Evolutionary conservation across 352 stramenopile genomes (phyloP), one percentile per base, ranked within the genome.

Genomic region (Phytopythium cucurbitacearum): DNA sequence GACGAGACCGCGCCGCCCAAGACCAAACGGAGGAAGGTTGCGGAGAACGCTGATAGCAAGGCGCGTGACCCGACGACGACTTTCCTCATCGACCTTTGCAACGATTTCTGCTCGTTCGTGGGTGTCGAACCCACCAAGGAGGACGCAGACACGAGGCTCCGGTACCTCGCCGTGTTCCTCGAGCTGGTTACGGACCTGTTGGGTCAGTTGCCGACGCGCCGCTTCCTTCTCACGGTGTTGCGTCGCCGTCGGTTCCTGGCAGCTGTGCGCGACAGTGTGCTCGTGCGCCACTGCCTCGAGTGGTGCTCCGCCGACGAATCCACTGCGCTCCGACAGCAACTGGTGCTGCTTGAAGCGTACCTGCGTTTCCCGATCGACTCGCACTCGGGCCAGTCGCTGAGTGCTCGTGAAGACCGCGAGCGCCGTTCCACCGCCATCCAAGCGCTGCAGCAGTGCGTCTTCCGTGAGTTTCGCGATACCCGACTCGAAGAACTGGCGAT

Each of bases 151-250:
- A 3, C 36, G 15, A 57, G 47, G 13, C 16, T 76, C 16, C 67
- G 67, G 39, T 94, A 84, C 46, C 40, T 87, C 9, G 81, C 71
- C 12, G 51, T 87, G 11, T 87, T 86, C 40, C 51, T 97, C 53
- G 80, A 81, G 43, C 66, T 97, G 37, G 53, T 96, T 38, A 81
- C 78, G 32, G 90, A 98, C 41, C 62, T 98, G 7, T 67, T 98
- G 47, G 76, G 60, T 28, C 87, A 97, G 60, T 63, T 96, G 2
- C 80, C 90, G n/a, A 98, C 92, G 16, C 85, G 91, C n/a, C 83
- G 86, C 39, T 96, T 95, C 42, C 60, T 97, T 9, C 59, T 76
- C 40, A 68, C 71, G 11, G 60, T 96, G 40, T 51, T 97, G 38
- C 65, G 83, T 3, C 78, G 88, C 46, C 49, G 62, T 33, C 88